Evolutionary conservation across 768 basidiomycete genomes (phyloP), one percentile per base, ranked within the genome.

Genomic region (Baorangia bicolor): DNA sequence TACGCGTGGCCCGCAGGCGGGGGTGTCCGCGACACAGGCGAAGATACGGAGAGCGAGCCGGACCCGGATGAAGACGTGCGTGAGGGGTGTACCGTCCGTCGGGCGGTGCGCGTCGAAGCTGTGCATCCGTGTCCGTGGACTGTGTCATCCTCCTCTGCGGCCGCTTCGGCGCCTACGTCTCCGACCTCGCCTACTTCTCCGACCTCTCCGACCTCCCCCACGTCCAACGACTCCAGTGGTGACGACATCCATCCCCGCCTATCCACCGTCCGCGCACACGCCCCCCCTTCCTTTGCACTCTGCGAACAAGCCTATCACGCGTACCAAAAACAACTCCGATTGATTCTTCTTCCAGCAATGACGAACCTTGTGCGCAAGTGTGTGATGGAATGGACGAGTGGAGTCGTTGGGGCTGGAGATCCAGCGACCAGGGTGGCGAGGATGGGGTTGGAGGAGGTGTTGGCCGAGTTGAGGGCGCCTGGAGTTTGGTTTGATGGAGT

Each of bases 401-500:
- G 80, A 61, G 72, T 62, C 9, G 57, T 60, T 33, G 76, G 67
- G 1, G 64, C 60, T 8, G 73, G 60, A 3, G 82, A 90, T 62
- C 86, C 89, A 3, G 83, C 81, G 1, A 70, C 83, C 7, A 74
- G 76, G 21, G 83, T 81, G 9, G 69, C 78, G 10, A 74, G 74
- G 62, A 85, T 90, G 85, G 64, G 69, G 0, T 37, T 82, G 0
- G 87, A 88, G 58, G 87, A 88, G 5, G 83, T 92, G 0, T 63
- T 86, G 28, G 67, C 62, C 37, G 77, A 80, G 44, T 57, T 92
- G 54, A 74, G 84, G 38, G 80, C 84, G 34, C 77, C 75, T 27
- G 81, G 79, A 0, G 73, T 85, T 2, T 91, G 89, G 89, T 86
- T 82, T 54, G 85, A 89, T 49, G 88, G 88, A 0, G 76, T 87